Conservation (phyloP, 441 rosid species). For the Biscutella laevigata region DNA sequence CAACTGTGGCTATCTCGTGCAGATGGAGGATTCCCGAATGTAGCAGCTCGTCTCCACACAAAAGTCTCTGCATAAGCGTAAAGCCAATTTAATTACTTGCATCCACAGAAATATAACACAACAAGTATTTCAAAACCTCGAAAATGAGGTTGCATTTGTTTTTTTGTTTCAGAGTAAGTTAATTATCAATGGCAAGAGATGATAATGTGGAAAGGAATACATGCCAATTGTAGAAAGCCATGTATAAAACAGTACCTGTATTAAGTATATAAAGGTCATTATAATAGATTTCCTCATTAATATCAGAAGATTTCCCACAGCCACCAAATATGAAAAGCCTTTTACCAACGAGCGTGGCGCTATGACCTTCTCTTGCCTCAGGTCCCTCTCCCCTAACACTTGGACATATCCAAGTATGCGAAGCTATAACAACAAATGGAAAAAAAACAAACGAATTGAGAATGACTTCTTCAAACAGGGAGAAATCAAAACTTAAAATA, state of each 20-base stretch:
- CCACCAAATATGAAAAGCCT: slow-evolving; percentile 87
- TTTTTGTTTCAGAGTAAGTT: neutral
- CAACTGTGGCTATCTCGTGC: slow-evolving; percentile 93
- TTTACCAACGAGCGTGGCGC: slow-evolving; percentile 87
- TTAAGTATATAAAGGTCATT: slow-evolving; percentile 79
- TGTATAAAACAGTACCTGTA: slow-evolving; percentile 44
- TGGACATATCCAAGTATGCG: slow-evolving; percentile 80
- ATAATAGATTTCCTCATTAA: slow-evolving; percentile 64
- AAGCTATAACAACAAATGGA: slow-evolving; percentile 38
- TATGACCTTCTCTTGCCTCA: slow-evolving; percentile 86
- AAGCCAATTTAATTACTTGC: slow-evolving; percentile 1
- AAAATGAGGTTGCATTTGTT: neutral
- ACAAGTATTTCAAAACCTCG: neutral
- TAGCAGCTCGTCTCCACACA: slow-evolving; percentile 72
- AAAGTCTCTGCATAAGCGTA: slow-evolving; percentile 54
- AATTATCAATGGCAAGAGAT: neutral
- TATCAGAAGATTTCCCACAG: slow-evolving; percentile 64
- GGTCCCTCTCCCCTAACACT: slow-evolving; percentile 88
- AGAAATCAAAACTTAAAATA: neutral
- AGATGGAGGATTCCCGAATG: slow-evolving; percentile 78
- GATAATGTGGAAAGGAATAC: slow-evolving; percentile 1
- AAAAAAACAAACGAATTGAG: neutral
- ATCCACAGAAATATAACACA: neutral
- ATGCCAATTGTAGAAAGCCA: neutral
- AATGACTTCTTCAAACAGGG: neutral